These are phyloP conservation scores for Pyrenochaeta sp. DNA, from an alignment of 2,329 filamentous ascomycete species.

Conservation along the genomic window DNA sequence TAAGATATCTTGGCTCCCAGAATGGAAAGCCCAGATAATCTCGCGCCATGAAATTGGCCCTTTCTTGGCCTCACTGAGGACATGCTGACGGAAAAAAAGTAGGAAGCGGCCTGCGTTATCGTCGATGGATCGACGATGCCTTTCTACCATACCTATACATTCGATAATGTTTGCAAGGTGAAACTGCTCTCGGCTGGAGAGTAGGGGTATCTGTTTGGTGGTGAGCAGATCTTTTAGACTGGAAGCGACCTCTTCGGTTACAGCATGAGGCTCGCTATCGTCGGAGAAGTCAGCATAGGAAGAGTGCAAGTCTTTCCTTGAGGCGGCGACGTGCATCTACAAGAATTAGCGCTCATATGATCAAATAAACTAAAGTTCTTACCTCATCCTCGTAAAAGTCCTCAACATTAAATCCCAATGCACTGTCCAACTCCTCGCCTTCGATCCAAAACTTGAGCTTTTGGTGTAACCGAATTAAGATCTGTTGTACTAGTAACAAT, in stretches of 20 bases:
- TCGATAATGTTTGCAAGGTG: slow-evolving; percentile 85
- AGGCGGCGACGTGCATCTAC: slow-evolving; percentile 50
- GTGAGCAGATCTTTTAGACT: slow-evolving; percentile 80
- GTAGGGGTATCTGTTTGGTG: slow-evolving; percentile 75
- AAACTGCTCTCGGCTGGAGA: slow-evolving; percentile 87
- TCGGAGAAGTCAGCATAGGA: slow-evolving; percentile 63
- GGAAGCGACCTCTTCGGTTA: slow-evolving; percentile 75
- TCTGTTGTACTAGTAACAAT: slow-evolving; percentile 71
- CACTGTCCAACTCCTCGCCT: slow-evolving; percentile 80
- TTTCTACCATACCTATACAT: slow-evolving; percentile 83
- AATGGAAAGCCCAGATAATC: slow-evolving; percentile 87
- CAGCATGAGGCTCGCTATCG: slow-evolving; percentile 67
- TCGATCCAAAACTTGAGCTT: slow-evolving; percentile 84
- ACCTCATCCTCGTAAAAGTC: slow-evolving; percentile 59
- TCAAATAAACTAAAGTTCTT: slow-evolving; percentile 14
- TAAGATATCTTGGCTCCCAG: slow-evolving; percentile 86
- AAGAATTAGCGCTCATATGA: slow-evolving; percentile 5
- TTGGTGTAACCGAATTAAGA: slow-evolving; percentile 76
- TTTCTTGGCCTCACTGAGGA: slow-evolving; percentile 69
- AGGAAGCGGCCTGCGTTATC: slow-evolving; percentile 89
- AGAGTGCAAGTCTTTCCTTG: slow-evolving; percentile 59
- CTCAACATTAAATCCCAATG: slow-evolving; percentile 67
- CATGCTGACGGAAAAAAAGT: slow-evolving; percentile 85
- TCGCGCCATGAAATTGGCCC: slow-evolving; percentile 75
- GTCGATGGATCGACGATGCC: slow-evolving; percentile 87